Evolutionary conservation across 176 grass and related monocot species (phyloP).

Genomic region (Microstegium vimineum): DNA sequence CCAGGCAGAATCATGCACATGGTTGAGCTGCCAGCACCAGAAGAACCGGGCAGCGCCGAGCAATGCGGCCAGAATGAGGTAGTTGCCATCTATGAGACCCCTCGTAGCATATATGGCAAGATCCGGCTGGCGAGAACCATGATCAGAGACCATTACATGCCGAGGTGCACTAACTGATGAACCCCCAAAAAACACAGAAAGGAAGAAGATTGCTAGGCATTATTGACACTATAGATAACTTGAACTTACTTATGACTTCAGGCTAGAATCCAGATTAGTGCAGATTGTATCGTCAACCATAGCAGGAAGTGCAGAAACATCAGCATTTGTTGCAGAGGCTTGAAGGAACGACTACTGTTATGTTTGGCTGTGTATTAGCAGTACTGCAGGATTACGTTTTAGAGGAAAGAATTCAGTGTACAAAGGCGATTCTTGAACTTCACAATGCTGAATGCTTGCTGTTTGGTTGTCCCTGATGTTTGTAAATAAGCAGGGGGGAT

Average conservation of each 20-base stretch:
- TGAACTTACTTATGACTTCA: neutral
- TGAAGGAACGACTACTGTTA: neutral
- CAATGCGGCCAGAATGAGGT: neutral
- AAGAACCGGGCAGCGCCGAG: neutral
- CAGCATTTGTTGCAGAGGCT: neutral
- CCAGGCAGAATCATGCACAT: conserved; percentile 88
- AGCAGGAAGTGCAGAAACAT: neutral
- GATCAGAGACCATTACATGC: conserved; percentile 81
- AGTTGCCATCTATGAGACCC: conserved; percentile 51
- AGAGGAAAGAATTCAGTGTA: neutral
- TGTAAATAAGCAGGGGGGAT: neutral
- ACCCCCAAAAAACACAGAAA: neutral
- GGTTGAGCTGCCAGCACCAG: conserved; percentile 36
- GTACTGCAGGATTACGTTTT: neutral
- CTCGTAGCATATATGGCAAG: conserved; percentile 59
- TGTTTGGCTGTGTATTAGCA: neutral
- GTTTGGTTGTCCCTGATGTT: too few relatives aligned
- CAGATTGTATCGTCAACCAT: neutral
- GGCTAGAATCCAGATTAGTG: neutral
- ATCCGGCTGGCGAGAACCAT: conserved; percentile 43
- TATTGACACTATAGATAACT: neutral
- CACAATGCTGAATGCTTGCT: too few relatives aligned
- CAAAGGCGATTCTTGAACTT: too few relatives aligned
- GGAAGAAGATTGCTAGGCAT: neutral
- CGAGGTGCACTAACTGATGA: conserved; percentile 34